Evolutionary conservation across 129 eudicot genomes (phyloP), one percentile per base, ranked within the genome.

Genomic region (Chrysanthemum lavandulifolium): DNA sequence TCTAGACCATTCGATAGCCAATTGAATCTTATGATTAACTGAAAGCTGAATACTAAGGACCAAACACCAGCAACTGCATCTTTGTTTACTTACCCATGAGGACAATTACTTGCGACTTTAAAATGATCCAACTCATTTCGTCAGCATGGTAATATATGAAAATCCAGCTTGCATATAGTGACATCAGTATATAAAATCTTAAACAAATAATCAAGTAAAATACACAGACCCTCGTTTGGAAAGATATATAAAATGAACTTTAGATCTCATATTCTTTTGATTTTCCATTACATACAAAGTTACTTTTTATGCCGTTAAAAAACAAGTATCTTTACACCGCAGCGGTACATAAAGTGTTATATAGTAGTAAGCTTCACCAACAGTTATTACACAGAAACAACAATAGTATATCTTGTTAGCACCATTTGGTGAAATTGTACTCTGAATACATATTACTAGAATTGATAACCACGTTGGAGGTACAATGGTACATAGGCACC

Each of bases 1-100:
- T 59, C 47, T 11, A 57, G 21, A 54, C 66, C 10, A 64, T 53
- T 56, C 47, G 47, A 40, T 40, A 40, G 47, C 47, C 47, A 40
- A 7, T 8, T 56, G 61, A 16, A 56, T 56, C 12, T 56, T 56
- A 5, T 16, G 61, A 23, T 56, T 56, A 23, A 10, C 23, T 6
- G 29, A 56, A 56, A 56, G 61, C 21, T 13, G 31, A 68, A 27
- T 50, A 51, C 27, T 68, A 68, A 68, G 47, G 47, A 50, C 47
- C 61, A 68, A 68, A 51, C 33, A 14, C 51, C 33, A 70, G 50
- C 33, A 70, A 40, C 47, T 40, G 47, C 47, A 0, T 36, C 7
- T 40, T 40, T 40, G 47, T 40, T 40, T 40, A 40, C 47, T 40
- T 6, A 40, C 47, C 47, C 47, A 40, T 40, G 10, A 6, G 47